Base-by-base conservation (phyloP, 192 early-diverging fungal species). In the Linnemannia schmuckeri region DNA sequence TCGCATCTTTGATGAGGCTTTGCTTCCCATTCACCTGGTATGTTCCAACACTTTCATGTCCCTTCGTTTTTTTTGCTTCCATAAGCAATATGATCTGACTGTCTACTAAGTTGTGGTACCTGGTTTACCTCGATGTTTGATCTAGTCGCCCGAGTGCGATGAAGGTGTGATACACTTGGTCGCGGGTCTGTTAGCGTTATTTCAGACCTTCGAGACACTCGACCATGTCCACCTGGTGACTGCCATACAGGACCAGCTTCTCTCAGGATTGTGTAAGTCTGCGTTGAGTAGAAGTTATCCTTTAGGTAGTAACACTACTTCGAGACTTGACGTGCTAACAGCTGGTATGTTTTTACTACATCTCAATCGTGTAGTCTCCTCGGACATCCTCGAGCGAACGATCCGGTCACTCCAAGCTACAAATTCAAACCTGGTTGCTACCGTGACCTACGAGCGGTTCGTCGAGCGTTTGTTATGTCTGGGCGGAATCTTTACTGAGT, bases 201-300 rank as follows among this genome's bases (percentile, higher is more conserved):
- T 66, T 2, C n/a, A 33, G 30, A 66, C 33, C 61, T 33, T 66
- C 33, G 13, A 4, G 61, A 33, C 10, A 3, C 12, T 66, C 6
- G 27, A 33, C 1, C 27, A 71, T 27, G 10, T 41, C 8, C n/a
- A 24, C 15, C 6, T 41, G 20, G 42, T 74, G n/a, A 0, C 27
- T 20, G 9, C 15, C 9, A 46, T 46, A 13, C 5, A 52, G 17
- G 41, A 74, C 0, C n/a, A 49, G 12, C 18, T 74, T n/a, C 5
- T 42, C n/a, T 27, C 72, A 18, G 42, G 72, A 52, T 46, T 74
- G 44, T 30, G 72, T 74, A 42, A 52, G 72, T 44, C 49, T 70
- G 20, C 5, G 20, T 17, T 22, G 49, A 52, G 37, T 37, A 37
- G 18, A 6, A 52, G 17, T 22, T 52, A 20, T 49, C 17, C 5